Percentiles rank a stretch among this genome's conserved stretches.
phyloP scores from a whole-genome alignment of 371 early-diverging fungal genomes.

The Sanchytrium tribonematis region DNA sequence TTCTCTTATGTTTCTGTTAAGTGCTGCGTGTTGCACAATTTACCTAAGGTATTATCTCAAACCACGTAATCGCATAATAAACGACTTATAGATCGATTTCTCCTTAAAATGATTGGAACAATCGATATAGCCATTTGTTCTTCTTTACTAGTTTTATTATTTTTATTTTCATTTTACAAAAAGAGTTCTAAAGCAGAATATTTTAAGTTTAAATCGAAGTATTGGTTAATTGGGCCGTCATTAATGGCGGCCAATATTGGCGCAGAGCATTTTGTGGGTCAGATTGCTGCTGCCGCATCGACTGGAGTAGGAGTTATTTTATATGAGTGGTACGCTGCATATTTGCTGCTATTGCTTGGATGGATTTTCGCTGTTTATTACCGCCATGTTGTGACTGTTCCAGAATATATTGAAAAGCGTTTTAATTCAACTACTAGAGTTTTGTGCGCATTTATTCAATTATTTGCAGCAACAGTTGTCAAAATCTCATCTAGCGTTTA shows the following conservation, averaged over 20 bases:
- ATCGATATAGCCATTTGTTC: not conserved
- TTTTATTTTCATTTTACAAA: not conserved
- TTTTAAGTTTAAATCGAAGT: not conserved
- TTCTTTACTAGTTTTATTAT: not conserved
- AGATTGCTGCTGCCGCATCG: not conserved
- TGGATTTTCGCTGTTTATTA: not conserved
- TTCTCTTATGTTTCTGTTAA: not conserved
- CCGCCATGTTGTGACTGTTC: not conserved
- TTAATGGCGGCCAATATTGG: not conserved
- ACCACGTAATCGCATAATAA: no score
- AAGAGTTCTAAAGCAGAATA: not conserved
- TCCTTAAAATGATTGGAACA: not conserved
- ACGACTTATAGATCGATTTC: no score
- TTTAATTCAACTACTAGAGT: not conserved
- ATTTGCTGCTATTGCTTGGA: not conserved
- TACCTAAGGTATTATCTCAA: no score
- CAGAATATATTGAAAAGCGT: not conserved
- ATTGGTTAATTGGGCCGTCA: not conserved
- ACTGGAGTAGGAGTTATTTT: not conserved
- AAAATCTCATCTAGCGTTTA: not conserved
- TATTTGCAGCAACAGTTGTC: not conserved
- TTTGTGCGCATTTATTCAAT: not conserved
- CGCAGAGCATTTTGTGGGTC: not conserved
- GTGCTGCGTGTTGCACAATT: no score
- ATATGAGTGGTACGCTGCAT: not conserved